phyloP scores from a whole-genome alignment of 1,139 yeast species.

The Sugiyamaella xylanicola region DNA sequence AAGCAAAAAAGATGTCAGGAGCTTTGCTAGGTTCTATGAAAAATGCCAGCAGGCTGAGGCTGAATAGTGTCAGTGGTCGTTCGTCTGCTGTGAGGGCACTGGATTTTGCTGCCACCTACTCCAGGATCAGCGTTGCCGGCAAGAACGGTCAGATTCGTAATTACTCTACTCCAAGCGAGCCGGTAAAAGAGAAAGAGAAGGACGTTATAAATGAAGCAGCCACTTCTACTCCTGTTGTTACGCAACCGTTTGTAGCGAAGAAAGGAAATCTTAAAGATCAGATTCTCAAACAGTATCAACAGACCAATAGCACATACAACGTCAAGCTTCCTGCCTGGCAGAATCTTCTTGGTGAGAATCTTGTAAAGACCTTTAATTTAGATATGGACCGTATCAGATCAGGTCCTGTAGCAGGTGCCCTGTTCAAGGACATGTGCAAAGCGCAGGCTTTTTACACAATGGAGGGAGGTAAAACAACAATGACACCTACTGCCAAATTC shows the following conservation, averaged over 20 bases:
- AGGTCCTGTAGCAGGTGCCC: conserved; percentile 91
- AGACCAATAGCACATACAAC: conserved; percentile 31
- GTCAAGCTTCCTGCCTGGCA: conserved; percentile 70
- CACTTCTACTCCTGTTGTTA: not conserved
- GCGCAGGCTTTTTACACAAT: conserved; percentile 60
- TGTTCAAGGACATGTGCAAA: conserved; percentile 84
- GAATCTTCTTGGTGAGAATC: conserved; percentile 69
- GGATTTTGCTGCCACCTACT: too few relatives aligned
- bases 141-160: too few relatives aligned
- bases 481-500: conserved; percentile 40
- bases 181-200: not conserved
- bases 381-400: conserved; percentile 94
- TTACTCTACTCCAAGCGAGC: not conserved
- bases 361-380: conserved; percentile 65
- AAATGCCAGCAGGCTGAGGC: not conserved
- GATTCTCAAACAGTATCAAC: conserved; percentile 55
- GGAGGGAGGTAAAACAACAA: conserved; percentile 23
- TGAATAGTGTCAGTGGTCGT: not conserved
- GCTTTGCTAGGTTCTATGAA: not conserved
- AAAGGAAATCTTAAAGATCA: conserved; percentile 27
- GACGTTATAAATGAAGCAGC: not conserved
- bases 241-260: conserved; percentile 11
- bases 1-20: too few relatives aligned
- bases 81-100: too few relatives aligned
- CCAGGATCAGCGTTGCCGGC: too few relatives aligned